Conservation (phyloP, 495 filamentous ascomycete species). For the Bryoglossum gracile region DNA sequence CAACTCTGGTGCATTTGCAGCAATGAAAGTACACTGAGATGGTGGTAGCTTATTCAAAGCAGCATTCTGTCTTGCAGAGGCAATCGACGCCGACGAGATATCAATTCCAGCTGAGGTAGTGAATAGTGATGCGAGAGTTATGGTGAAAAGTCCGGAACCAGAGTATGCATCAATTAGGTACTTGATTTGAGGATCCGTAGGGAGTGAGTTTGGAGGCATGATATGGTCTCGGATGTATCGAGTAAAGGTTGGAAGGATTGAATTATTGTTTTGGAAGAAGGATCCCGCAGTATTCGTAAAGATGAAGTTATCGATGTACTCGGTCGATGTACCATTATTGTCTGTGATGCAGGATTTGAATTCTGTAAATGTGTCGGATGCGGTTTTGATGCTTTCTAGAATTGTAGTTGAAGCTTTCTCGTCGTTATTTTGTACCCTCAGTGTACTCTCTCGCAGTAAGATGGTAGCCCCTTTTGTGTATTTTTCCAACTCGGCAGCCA, state of each 20-base stretch:
- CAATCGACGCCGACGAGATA: slow-evolving; percentile 60
- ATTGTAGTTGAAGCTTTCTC: slow-evolving; percentile 12
- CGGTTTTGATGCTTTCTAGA: slow-evolving; percentile 24
- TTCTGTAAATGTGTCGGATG: slow-evolving; percentile 49
- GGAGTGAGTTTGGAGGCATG: slow-evolving; percentile 38
- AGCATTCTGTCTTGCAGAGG: slow-evolving; percentile 71
- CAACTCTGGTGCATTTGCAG: slow-evolving; percentile 73
- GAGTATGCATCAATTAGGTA: slow-evolving; percentile 97
- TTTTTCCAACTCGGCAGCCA: slow-evolving; percentile 58
- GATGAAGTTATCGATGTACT: slow-evolving; percentile 78
- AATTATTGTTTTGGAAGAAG: slow-evolving; percentile 99
- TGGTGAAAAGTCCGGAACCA: slow-evolving; percentile 92
- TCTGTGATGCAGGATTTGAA: slow-evolving; percentile 83
- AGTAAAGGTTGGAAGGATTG: slow-evolving; percentile 86
- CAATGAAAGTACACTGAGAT: slow-evolving; percentile 63
- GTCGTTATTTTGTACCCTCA: slow-evolving; percentile 50
- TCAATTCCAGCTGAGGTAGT: slow-evolving; percentile 46
- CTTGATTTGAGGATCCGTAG: slow-evolving; percentile 44
- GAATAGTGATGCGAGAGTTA: slow-evolving; percentile 83
- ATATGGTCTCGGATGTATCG: slow-evolving; percentile 82
- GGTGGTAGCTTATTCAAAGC: slow-evolving; percentile 56
- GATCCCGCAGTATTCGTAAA: slow-evolving; percentile 86
- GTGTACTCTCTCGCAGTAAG: slow-evolving; percentile 78
- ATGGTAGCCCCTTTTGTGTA: slow-evolving; percentile 83
- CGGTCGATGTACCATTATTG: slow-evolving; percentile 67